Evolutionary conservation across 2,329 filamentous ascomycete species (phyloP).

Genomic region (Paecilomyces fulvus): DNA sequence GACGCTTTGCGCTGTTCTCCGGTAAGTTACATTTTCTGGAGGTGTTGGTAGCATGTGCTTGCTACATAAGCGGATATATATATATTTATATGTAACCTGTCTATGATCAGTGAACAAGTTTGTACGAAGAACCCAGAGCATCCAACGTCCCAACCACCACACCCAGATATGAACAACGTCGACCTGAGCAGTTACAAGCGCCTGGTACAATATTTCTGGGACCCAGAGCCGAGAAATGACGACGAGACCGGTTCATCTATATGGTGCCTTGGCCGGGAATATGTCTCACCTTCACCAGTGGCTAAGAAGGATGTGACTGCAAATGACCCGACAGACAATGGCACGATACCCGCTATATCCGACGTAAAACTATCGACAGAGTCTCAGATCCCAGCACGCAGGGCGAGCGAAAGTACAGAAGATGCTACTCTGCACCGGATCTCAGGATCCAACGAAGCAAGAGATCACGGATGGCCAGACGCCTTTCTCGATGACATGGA

Average conservation of each 20-base stretch:
- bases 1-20: neutral
- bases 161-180: slow-evolving; percentile 50
- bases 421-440: neutral
- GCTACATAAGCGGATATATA: neutral
- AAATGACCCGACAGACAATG: slow-evolving; percentile 4
- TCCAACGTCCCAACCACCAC: neutral
- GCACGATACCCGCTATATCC: slow-evolving; percentile 5
- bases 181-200: slow-evolving; percentile 72
- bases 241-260: slow-evolving; percentile 58
- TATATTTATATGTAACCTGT: neutral
- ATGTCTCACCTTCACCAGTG: slow-evolving; percentile 30
- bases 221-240: slow-evolving; percentile 79
- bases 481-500: slow-evolving; percentile 89
- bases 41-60: neutral
- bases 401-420: slow-evolving; percentile 7
- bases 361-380: slow-evolving; percentile 5
- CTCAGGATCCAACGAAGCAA: slow-evolving; percentile 1
- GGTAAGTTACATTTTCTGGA: neutral
- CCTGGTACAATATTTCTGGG: slow-evolving; percentile 86
- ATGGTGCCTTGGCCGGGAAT: slow-evolving; percentile 69
- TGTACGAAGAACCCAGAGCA: neutral
- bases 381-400: slow-evolving; percentile 12
- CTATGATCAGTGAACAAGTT: neutral
- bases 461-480: slow-evolving; percentile 61
- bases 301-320: slow-evolving; percentile 1